Base-by-base conservation (phyloP, 495 filamentous ascomycete species). In the Xylaria flabelliformis region DNA sequence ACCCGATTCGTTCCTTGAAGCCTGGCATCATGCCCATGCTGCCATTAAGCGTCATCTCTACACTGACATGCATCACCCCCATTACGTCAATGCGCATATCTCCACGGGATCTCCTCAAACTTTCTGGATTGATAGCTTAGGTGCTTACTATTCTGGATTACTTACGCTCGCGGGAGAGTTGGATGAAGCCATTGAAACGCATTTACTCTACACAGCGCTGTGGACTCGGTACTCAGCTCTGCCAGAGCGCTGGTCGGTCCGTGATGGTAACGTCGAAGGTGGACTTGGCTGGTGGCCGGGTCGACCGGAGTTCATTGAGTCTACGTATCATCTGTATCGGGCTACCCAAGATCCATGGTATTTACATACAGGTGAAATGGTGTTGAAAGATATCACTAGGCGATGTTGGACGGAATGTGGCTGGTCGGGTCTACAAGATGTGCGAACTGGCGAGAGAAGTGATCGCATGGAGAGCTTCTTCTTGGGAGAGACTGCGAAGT, bases 381-480 rank as follows among this genome's bases (percentile, higher is more conserved):
- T 92, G 0, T 85, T 97, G 70, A 88, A 92, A 51, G 96, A 99
- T 78, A 91, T 99, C 74, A 92, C 92, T 73, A 85, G 93, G 56
- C 88, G 97, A 53, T 99, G 96, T 80, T 97, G 94, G 93, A 94
- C 94, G 2, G 89, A 89, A 64, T 99, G 96, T 77, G 96, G 96
- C 64, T 98, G 94, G 94, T 92, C 96, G 6, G 95, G 95, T 0
- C 85, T 99, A n/a, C 92, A 97, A 75, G 93, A 98, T 81, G 96
- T 99, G 12, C 85, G 91, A 41, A 94, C 88, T 53, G 97, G 95
- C 0, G 93, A 98, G 80, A 90, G 92, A 78, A 95, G 88, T 76
- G 96, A 99, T 77, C 91, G 96, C 21, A 99, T 99, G 96, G 96
- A 99, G 83, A 98, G 96, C 80, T 99, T 99, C 84, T 98, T 97